Evolutionary conservation across 2,329 filamentous ascomycete genomes (phyloP), one percentile per base, ranked within the genome.

Genomic region (Xylaria sp.): DNA sequence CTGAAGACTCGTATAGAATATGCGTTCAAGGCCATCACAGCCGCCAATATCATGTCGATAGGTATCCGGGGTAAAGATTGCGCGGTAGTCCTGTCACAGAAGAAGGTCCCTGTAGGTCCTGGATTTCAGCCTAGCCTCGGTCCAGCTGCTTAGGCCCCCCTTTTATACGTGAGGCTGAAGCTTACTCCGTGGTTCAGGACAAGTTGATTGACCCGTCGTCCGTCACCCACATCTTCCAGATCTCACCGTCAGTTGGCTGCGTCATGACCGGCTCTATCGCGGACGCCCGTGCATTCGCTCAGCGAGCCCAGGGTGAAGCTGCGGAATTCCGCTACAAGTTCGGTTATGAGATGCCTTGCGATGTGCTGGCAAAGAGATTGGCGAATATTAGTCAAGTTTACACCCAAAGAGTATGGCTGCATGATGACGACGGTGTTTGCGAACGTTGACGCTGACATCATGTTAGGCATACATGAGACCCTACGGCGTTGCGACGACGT

Each of bases 371-470:
- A 66, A 99, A 99, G 85, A 86, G 94, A 74, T 81, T 99, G 77
- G 94, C 94, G 74, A 99, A 99, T 79, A 97, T 99, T 80, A 97
- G 91, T 78, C 94, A 99, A 78, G 94, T 99, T 67, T 99, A 97
- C 78, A 99, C 94, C 69, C 94, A 99, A 80, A 83, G 92, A 76
- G 94, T 97, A 75, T 73, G 79, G 69, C 58, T 58, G 55, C 46
- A 53, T 57, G 54, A 34, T 13, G 42, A 42, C 53, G 47, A 55
- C 23, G 23, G 23, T 30, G 23, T n/a, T 54, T 57, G 53, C 52
- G 23, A 37, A 50, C 10, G 23, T 16, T 49, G 3, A 59, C 60
- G 57, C 67, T 65, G 58, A 71, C 68, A 62, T 68, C 72, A 69
- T 69, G 58, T 65, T 60, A 84, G 82, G 94, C 94, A 70, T 96